Evolutionary conservation across 148 eudicot species (phyloP), one percentile per base, ranked within the genome.

Genomic region (Vaccinium darrowii): DNA sequence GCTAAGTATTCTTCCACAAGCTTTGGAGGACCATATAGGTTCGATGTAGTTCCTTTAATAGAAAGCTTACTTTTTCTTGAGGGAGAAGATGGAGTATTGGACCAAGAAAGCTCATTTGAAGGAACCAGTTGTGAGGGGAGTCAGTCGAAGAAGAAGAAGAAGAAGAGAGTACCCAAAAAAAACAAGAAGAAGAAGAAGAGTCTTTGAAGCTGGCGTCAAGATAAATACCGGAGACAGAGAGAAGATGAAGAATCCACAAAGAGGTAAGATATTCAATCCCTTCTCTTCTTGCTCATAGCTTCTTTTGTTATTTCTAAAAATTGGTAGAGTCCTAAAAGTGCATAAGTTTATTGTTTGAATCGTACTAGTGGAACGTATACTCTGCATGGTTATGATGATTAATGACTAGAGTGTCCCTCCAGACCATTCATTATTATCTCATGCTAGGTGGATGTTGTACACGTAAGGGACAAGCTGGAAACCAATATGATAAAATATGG

Each of bases 11-110:
- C 47, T 9, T 25, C 33, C 12, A 15, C 51, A 39, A 36, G 43
- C 78, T 16, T 5, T 39, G 25, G 51, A 8, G 19, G 23, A 23
- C 78, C 52, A 39, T 16, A 75, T 75, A 36, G 50, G 50, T 75
- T 75, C 4, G 23, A 75, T 75, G 23, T 75, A 43, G 78, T 75
- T 36, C 50, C 78, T 75, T 75, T 75, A 11, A 39, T 43, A 75
- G 78, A 39, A 43, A 75, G 78, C 52, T 43, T 75, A 75, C 51
- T 75, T 75, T 75, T 75, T n/a, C 50, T 75, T 19, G 78, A 75
- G 21, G 78, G n/a, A 75, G 78, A n/a, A 75, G 33, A 75, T 18
- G 78, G 52, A 8, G 23, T 75, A 15, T 36, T 7, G 23, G 78
- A 51, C 19, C 51, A 0, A 8, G 51, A 19, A 75, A 43, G 78